Evolutionary conservation across 345 rosid genomes (phyloP), one percentile per base, ranked within the genome.

Genomic region (Citrus reticulata): DNA sequence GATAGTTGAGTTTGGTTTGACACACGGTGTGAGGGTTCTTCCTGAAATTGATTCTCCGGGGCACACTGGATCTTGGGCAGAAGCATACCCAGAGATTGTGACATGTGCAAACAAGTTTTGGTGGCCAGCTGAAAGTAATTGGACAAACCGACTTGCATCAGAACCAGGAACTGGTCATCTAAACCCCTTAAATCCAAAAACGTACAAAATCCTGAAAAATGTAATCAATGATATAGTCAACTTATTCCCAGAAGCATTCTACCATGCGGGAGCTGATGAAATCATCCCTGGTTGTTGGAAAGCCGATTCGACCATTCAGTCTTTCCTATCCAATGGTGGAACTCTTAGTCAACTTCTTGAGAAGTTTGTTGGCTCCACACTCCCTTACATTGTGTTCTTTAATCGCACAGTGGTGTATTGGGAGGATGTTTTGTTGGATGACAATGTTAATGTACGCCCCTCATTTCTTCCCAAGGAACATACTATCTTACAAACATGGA

Each of bases 121-220:
- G 99, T 92, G 86, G 90, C 96, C 96, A 9, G 88, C 89, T 22
- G 91, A 87, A 25, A 78, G 74, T 65, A 64, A 74, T 20, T 89
- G 93, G 97, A 76, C 66, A 0, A 93, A 92, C 30, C 84, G 92
- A 70, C 83, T 93, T 49, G 96, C 98, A 73, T 79, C 97, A 14
- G 95, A 95, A 78, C 99, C 99, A 0, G 97, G 93, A 76, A 84
- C 95, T 5, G 99, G 98, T 65, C 99, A 95, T 24, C 90, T 95
- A 74, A 95, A 95, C 72, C 98, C 97, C 1, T 80, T 93, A 74
- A 90, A 65, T 74, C 90, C 93, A 9, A 88, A 89, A 74, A 91
- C 99, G 65, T 93, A 91, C 75, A 68, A 90, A 68, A 90, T 93
- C 54, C 86, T 95, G 30, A 76, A 88, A 62, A 92, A 88, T 65